A percentile compares a stretch with the other conserved stretches of the same genome.
phyloP scores from a whole-genome alignment of 495 filamentous ascomycete species.

The Apodospora peruviana region DNA sequence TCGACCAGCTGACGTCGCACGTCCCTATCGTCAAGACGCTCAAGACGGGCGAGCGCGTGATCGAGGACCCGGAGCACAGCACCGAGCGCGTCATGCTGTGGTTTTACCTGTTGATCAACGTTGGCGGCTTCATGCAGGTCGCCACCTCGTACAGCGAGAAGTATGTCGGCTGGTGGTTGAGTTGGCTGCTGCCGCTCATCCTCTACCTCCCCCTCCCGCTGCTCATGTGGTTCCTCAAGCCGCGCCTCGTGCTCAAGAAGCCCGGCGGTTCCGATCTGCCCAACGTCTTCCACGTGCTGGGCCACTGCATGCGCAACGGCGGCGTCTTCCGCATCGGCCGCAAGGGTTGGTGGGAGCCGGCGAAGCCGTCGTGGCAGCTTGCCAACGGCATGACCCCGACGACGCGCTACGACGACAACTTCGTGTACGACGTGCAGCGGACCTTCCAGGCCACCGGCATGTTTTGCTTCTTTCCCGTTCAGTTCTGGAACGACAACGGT shows the following conservation, averaged over 20 bases:
- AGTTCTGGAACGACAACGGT: slow-evolving; percentile 57
- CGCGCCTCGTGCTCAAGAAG: slow-evolving; percentile 43
- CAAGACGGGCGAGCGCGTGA: slow-evolving; percentile 47
- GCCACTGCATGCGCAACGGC: slow-evolving; percentile 47
- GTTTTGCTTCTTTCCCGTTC: slow-evolving; percentile 64
- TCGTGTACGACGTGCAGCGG: slow-evolving; percentile 53
- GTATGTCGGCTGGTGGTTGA: slow-evolving; percentile 62
- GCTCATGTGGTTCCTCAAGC: slow-evolving; percentile 47
- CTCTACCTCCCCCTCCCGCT: slow-evolving; percentile 55
- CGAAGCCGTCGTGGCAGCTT: slow-evolving; percentile 54
- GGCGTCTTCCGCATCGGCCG: slow-evolving; percentile 50
- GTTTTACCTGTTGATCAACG: slow-evolving; percentile 60
- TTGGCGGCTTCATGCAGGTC: slow-evolving; percentile 57
- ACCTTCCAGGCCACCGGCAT: slow-evolving; percentile 55
- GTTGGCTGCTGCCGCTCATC: slow-evolving; percentile 64
- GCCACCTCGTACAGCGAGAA: slow-evolving; percentile 44
- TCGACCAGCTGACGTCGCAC: slow-evolving; percentile 51
- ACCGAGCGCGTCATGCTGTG: slow-evolving; percentile 59
- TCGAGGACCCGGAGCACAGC: slow-evolving; percentile 54
- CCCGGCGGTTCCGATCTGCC: slow-evolving; percentile 49
- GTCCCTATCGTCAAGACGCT: slow-evolving; percentile 40
- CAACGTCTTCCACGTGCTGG: slow-evolving; percentile 51
- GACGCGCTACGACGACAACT: slow-evolving; percentile 46
- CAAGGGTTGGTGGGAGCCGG: slow-evolving; percentile 57
- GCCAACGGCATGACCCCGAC: slow-evolving; percentile 32